These are phyloP conservation scores for Auriscalpium vulgare DNA, from an alignment of 768 basidiomycete genomes.

Conservation along the genomic window DNA sequence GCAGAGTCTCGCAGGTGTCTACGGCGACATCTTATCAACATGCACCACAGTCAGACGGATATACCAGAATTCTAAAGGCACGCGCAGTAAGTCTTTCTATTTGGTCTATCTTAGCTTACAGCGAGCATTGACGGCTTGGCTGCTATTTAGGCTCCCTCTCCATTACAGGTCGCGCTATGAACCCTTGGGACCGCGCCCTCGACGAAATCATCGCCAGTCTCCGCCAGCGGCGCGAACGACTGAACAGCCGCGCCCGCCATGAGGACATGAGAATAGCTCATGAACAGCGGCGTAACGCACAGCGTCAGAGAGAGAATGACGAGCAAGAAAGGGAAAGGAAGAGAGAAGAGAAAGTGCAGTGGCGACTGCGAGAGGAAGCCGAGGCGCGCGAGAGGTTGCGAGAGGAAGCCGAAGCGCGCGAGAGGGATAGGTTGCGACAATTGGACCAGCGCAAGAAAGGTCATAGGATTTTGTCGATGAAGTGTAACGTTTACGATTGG, in stretches of 20 bases:
- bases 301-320: no score
- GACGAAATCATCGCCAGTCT: background rate
- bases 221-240: no score
- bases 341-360: background rate
- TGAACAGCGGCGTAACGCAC: no score
- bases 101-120: background rate
- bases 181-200: constrained; percentile 3
- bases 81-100: background rate
- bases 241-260: no score
- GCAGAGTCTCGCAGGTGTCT: constrained; percentile 2
- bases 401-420: background rate
- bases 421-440: background rate
- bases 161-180: background rate
- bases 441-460: background rate
- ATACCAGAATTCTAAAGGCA: background rate
- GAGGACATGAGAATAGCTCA: no score
- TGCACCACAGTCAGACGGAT: background rate
- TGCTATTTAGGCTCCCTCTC: background rate
- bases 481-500: background rate
- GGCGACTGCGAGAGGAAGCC: background rate
- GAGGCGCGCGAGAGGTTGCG: no score
- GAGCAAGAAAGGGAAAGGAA: no score
- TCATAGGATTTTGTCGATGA: background rate
- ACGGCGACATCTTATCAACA: background rate
- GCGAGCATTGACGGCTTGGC: background rate